Percentiles rank a stretch among this genome's conserved stretches.
Evolutionary conservation across 2,329 filamentous ascomycete genomes (phyloP).

Genomic region (Penicillium concentricum): DNA sequence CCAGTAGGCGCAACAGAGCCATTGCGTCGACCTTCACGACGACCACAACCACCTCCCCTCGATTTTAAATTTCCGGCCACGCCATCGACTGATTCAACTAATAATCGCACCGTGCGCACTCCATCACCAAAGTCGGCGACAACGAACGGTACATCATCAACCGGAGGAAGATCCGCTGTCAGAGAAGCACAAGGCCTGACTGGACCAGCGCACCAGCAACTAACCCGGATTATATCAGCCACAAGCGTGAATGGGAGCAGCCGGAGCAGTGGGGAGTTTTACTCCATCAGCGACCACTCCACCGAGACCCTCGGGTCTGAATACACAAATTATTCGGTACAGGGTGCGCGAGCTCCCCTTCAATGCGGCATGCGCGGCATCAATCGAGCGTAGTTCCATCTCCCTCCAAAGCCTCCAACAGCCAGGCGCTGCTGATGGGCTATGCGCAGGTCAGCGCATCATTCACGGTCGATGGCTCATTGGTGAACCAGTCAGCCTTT

Average conservation of each 20-base stretch:
- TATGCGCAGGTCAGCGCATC: constrained; percentile 92
- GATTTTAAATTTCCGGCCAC: constrained; percentile 59
- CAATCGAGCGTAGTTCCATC: constrained; percentile 43
- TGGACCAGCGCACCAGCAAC: constrained; percentile 37
- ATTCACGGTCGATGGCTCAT: constrained; percentile 85
- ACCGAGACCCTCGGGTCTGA: constrained; percentile 91
- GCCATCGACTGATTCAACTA: constrained; percentile 32
- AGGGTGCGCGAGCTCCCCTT: constrained; percentile 53
- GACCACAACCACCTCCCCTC: constrained; percentile 38
- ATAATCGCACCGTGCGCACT: constrained; percentile 28
- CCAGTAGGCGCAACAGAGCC: constrained; percentile 39
- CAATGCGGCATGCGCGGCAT: constrained; percentile 41
- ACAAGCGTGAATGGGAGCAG: constrained; percentile 76
- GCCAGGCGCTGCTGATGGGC: constrained; percentile 91
- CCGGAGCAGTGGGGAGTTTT: constrained; percentile 90
- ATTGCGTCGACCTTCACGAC: constrained; percentile 41
- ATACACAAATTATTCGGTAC: constrained; percentile 57
- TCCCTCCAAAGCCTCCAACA: constrained; percentile 18
- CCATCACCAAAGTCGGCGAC: constrained; percentile 31
- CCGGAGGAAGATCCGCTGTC: constrained; percentile 15
- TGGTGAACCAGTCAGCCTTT: constrained; percentile 85
- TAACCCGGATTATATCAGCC: constrained; percentile 70
- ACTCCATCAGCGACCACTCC: constrained; percentile 91
- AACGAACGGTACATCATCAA: constrained; percentile 15
- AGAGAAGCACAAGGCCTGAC: constrained; percentile 28